Conservation (phyloP, 2,329 filamentous ascomycete genomes). For the Fusarium duplospermum region DNA sequence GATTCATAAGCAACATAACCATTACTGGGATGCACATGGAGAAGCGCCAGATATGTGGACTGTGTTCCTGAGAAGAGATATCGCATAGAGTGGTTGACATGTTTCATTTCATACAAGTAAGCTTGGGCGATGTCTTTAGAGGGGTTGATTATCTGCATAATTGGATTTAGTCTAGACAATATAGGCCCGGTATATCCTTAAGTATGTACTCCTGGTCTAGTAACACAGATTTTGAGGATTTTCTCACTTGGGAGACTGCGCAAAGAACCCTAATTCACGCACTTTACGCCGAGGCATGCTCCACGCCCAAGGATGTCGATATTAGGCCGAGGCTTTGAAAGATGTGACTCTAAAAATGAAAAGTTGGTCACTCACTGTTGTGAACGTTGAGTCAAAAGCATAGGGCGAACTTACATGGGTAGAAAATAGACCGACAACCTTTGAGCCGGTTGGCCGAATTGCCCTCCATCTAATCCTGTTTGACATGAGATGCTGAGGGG, state of each 20-base stretch:
- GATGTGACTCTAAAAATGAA: neutral
- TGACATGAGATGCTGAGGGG: conserved; percentile 1
- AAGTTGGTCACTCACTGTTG: neutral
- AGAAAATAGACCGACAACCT: conserved; percentile 22
- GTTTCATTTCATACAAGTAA: neutral
- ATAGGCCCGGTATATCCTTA: neutral
- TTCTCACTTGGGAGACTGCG: neutral
- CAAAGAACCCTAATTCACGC: neutral
- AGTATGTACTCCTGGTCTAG: neutral
- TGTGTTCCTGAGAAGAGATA: conserved; percentile 22
- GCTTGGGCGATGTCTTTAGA: neutral
- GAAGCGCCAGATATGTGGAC: conserved; percentile 10
- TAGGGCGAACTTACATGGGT: conserved; percentile 1
- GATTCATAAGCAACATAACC: conserved; percentile 27
- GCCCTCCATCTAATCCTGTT: conserved; percentile 7
- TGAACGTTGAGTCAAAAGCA: neutral
- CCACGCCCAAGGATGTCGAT: neutral
- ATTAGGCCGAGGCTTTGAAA: neutral
- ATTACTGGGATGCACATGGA: neutral
- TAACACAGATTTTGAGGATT: neutral
- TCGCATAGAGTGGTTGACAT: neutral
- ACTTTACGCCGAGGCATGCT: neutral
- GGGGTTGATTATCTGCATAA: neutral
- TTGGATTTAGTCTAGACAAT: neutral
- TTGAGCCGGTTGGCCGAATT: conserved; percentile 13